Percentiles rank a stretch among this genome's conserved stretches.
Evolutionary conservation across 768 basidiomycete genomes (phyloP).

Genomic region (Pisolithus albus): DNA sequence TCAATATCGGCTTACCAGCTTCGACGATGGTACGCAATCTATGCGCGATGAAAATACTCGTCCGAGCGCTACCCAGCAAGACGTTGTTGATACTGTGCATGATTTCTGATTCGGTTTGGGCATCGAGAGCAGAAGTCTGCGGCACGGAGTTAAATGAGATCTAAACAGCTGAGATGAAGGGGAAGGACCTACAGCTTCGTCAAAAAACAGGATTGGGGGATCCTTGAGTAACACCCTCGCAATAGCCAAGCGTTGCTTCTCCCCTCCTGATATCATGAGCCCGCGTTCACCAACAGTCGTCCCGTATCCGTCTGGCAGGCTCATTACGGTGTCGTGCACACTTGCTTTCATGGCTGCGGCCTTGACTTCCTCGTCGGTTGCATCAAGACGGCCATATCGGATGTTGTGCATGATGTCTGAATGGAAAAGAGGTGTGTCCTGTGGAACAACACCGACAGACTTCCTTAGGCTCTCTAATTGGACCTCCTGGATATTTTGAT

Average conservation of each 20-base stretch:
- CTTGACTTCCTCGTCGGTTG: slow-evolving; percentile 83
- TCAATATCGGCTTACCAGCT: slow-evolving; percentile 48
- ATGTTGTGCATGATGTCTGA: slow-evolving; percentile 94
- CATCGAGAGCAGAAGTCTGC: slow-evolving; percentile 93
- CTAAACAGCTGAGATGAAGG: not conserved
- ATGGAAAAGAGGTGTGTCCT: slow-evolving; percentile 97
- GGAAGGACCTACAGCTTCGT: slow-evolving; percentile 75
- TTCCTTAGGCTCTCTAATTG: slow-evolving; percentile 66
- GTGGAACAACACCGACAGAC: slow-evolving; percentile 89
- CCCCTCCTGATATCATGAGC: slow-evolving; percentile 96
- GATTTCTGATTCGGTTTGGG: slow-evolving; percentile 88
- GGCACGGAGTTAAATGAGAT: not conserved
- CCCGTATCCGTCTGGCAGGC: slow-evolving; percentile 77
- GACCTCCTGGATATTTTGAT: slow-evolving; percentile 73
- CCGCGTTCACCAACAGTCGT: slow-evolving; percentile 96
- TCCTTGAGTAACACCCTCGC: slow-evolving; percentile 91
- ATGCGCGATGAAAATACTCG: slow-evolving; percentile 97
- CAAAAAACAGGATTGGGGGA: slow-evolving; percentile 94
- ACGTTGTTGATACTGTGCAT: slow-evolving; percentile 89
- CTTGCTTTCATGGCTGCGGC: slow-evolving; percentile 82
- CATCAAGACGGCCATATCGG: slow-evolving; percentile 82
- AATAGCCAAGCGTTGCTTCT: slow-evolving; percentile 95
- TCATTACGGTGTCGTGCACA: slow-evolving; percentile 72
- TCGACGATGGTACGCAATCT: slow-evolving; percentile 84
- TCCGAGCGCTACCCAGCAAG: slow-evolving; percentile 70